Evolutionary conservation across 2,329 filamentous ascomycete species (phyloP).

Genomic region (Penicillium sp.): DNA sequence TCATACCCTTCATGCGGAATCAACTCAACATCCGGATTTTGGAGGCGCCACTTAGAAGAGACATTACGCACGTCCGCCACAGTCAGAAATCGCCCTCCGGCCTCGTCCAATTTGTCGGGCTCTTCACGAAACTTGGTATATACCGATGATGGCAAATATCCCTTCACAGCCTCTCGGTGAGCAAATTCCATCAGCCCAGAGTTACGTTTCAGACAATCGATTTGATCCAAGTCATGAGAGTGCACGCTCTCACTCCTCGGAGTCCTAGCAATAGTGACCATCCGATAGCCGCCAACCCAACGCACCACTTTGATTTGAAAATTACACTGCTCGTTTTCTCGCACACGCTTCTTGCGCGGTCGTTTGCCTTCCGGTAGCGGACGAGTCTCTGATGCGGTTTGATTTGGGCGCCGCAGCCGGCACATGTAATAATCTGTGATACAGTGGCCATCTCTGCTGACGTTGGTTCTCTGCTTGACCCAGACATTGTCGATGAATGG

Average conservation of each 20-base stretch:
- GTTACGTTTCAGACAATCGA: constrained; percentile 45
- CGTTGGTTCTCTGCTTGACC: constrained; percentile 42
- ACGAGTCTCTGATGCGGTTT: constrained; percentile 36
- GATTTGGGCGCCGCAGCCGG: constrained; percentile 37
- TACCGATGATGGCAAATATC: constrained; percentile 45
- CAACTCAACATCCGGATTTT: constrained; percentile 40
- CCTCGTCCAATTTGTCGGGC: constrained; percentile 38
- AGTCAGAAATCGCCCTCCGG: constrained; percentile 43
- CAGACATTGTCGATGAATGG: constrained; percentile 48
- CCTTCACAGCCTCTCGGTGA: constrained; percentile 41
- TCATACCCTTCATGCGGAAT: constrained; percentile 43
- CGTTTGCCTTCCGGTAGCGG: constrained; percentile 43
- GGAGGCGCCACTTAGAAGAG: constrained; percentile 44
- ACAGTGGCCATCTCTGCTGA: constrained; percentile 38
- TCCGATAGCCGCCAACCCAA: constrained; percentile 40
- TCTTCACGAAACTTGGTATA: constrained; percentile 45
- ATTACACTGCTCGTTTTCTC: constrained; percentile 43
- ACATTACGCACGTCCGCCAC: constrained; percentile 46
- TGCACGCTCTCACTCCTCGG: constrained; percentile 38
- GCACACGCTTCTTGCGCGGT: constrained; percentile 39
- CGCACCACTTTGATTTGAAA: constrained; percentile 45
- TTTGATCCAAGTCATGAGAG: constrained; percentile 44
- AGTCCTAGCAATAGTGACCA: constrained; percentile 39
- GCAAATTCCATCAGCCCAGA: constrained; percentile 45
- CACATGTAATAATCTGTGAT: constrained; percentile 46